A percentile compares a stretch with the other conserved stretches of the same genome.
Conservation (phyloP, 192 early-diverging fungal species). For the Chytriomyces sp. region DNA sequence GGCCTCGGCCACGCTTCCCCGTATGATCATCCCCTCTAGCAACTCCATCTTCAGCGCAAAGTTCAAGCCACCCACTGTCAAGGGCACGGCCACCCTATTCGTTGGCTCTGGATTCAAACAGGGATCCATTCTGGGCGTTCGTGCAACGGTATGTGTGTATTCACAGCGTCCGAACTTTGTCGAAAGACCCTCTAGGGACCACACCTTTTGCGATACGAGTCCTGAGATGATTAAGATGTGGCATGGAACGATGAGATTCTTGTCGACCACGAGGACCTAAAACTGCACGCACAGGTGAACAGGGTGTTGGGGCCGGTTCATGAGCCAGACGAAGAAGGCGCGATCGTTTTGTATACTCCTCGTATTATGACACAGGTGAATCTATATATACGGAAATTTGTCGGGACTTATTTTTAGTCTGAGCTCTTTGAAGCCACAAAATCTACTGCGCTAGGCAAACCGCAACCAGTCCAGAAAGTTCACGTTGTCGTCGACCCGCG, state of each 20-base stretch:
- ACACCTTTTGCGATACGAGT: too few relatives aligned
- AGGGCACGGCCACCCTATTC: conserved; percentile 5
- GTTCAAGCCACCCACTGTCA: conserved; percentile 22
- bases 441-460: conserved; percentile 20
- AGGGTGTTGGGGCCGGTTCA: conserved; percentile 67
- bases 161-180: conserved; percentile 53
- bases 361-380: conserved; percentile 29
- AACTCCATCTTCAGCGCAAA: neutral
- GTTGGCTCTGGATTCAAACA: conserved; percentile 29
- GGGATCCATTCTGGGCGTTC: conserved; percentile 27
- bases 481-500: conserved; percentile 75
- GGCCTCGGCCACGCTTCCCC: too few relatives aligned
- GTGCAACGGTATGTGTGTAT: neutral
- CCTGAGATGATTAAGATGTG: too few relatives aligned
- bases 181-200: too few relatives aligned
- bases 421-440: conserved; percentile 47
- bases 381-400: neutral
- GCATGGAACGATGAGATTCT: too few relatives aligned
- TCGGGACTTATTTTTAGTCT: conserved; percentile 1
- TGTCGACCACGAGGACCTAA: too few relatives aligned
- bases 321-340: conserved; percentile 79
- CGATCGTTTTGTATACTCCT: conserved; percentile 86
- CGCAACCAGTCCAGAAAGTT: conserved; percentile 24
- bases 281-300: conserved; percentile 52
- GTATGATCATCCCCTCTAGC: neutral